A percentile compares a stretch with the other conserved stretches of the same genome.
phyloP scores from a whole-genome alignment of 306 rosid genomes.

The Rosa rugosa region DNA sequence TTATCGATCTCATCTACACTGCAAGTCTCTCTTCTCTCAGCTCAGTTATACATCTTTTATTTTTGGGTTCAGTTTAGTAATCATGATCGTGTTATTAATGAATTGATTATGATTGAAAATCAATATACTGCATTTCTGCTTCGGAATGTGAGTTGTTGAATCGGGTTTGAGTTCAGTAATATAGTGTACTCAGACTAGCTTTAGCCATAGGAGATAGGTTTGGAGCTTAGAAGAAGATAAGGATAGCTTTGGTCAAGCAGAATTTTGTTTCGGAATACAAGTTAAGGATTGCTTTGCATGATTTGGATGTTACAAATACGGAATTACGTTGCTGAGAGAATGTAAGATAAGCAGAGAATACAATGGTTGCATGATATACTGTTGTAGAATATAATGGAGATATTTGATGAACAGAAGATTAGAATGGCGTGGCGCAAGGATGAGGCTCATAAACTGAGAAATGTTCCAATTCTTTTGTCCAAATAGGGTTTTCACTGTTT shows the following conservation, averaged over 20 bases:
- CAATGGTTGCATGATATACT: not conserved
- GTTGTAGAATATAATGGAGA: too few species aligned
- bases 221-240: not conserved
- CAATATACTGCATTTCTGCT: not conserved
- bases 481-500: too few species aligned
- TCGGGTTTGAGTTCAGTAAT: not conserved
- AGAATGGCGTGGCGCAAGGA: not conserved
- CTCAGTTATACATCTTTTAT: not conserved
- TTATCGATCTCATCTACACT: conserved; percentile 82
- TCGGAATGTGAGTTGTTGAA: not conserved
- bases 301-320: not conserved
- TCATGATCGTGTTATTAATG: not conserved
- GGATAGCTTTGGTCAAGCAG: too few species aligned
- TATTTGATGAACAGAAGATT: too few species aligned
- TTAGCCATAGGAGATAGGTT: too few species aligned
- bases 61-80: not conserved
- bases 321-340: not conserved
- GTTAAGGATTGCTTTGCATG: not conserved
- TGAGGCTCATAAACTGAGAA: too few species aligned
- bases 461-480: too few species aligned
- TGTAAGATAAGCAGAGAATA: not conserved
- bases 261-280: too few species aligned
- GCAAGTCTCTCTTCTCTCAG: conserved; percentile 37
- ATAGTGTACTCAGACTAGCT: not conserved
- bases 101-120: not conserved